Percentiles rank a stretch among this genome's conserved stretches.
phyloP scores from a whole-genome alignment of 768 basidiomycete genomes.

The Infundibulicybe gibba region DNA sequence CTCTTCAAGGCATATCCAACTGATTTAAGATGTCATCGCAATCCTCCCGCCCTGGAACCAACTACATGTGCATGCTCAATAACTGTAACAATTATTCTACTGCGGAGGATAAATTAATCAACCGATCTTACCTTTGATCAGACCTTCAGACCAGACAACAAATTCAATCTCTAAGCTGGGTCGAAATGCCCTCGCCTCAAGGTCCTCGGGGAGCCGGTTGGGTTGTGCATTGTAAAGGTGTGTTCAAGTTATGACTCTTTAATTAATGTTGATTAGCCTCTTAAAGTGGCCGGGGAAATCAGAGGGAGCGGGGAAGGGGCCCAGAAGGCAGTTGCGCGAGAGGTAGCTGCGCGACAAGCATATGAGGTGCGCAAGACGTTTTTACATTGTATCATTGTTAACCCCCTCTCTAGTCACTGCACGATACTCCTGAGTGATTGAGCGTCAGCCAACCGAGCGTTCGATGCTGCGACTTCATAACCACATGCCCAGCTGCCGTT shows the following conservation, averaged over 20 bases:
- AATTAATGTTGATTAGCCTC: neutral
- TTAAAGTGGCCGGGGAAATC: conserved; percentile 12
- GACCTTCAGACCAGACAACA: conserved; percentile 14
- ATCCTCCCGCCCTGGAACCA: conserved; percentile 7
- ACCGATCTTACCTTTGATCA: neutral
- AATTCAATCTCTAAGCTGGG: conserved; percentile 14
- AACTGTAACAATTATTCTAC: conserved; percentile 10
- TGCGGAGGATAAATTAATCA: neutral
- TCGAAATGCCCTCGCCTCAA: conserved; percentile 5
- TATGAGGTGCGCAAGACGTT: conserved; percentile 14
- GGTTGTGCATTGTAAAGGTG: conserved; percentile 17
- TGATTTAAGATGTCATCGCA: conserved; percentile 1
- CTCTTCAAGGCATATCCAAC: no score
- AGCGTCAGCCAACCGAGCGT: no score
- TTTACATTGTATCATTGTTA: no score
- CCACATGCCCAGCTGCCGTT: no score
- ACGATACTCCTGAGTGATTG: no score
- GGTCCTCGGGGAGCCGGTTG: conserved; percentile 7
- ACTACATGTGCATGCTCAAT: conserved; percentile 13
- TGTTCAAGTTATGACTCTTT: neutral
- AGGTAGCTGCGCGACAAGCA: conserved; percentile 15
- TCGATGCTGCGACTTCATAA: no score
- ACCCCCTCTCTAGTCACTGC: no score
- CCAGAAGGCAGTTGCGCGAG: conserved; percentile 14
- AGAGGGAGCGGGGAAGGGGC: conserved; percentile 12